Evolutionary conservation across 257 asterid species (phyloP).

Genomic region (Jacaranda mimosifolia): DNA sequence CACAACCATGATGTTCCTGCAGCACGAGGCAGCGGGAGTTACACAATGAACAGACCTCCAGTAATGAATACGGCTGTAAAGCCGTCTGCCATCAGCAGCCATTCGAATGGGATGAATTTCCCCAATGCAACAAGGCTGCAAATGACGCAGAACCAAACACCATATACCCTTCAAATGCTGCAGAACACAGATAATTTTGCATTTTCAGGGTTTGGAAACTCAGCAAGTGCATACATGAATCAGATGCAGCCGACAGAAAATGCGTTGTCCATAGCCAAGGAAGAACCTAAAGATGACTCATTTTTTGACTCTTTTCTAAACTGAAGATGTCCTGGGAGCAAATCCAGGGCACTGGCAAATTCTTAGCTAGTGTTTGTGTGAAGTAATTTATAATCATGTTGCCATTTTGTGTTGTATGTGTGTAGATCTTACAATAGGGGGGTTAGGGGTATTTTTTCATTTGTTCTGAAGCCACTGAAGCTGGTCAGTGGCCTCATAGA

Average conservation of each 20-base stretch:
- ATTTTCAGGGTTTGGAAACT: slow-evolving; percentile 59
- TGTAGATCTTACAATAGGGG: slow-evolving; percentile 38
- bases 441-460: slow-evolving; percentile 45
- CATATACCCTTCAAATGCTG: slow-evolving; percentile 65
- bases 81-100: slow-evolving; percentile 53
- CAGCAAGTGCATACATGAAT: slow-evolving; percentile 45
- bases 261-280: slow-evolving; percentile 57
- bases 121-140: slow-evolving; percentile 48
- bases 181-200: slow-evolving; percentile 54
- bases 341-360: too few relatives aligned
- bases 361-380: too few relatives aligned
- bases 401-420: slow-evolving; percentile 37
- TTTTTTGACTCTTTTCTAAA: slow-evolving; percentile 70
- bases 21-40: slow-evolving; percentile 85
- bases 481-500: slow-evolving; percentile 19
- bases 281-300: slow-evolving; percentile 82
- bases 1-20: slow-evolving; percentile 98
- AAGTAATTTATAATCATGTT: background rate
- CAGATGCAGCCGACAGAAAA: slow-evolving; percentile 42
- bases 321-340: slow-evolving; percentile 39
- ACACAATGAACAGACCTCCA: slow-evolving; percentile 52
- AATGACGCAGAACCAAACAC: slow-evolving; percentile 67
- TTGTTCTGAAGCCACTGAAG: slow-evolving; percentile 37
- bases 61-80: slow-evolving; percentile 38
- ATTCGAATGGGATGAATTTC: slow-evolving; percentile 48